A percentile compares a stretch with the other conserved stretches of the same genome.
Conservation (phyloP, 108 stramenopile genomes). For the Phaeodactylum tricornutum region DNA sequence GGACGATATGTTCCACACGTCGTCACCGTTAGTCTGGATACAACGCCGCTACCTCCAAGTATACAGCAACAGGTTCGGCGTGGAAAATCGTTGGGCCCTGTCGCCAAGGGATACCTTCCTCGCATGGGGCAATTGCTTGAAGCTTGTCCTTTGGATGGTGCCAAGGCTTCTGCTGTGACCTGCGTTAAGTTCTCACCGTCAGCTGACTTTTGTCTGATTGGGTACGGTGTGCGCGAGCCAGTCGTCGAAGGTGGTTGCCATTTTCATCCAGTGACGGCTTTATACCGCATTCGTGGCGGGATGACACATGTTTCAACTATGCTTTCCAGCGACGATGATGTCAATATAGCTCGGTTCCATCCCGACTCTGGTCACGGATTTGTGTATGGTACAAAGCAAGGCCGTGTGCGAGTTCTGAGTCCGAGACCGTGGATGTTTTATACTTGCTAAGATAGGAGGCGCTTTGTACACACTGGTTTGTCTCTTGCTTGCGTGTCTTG, state of each 20-base stretch:
- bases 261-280: constrained; percentile 67
- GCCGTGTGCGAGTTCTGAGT: constrained; percentile 68
- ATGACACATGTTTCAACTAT: constrained; percentile 41
- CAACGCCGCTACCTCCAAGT: constrained; percentile 24
- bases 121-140: constrained; percentile 63
- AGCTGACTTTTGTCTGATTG: constrained; percentile 85
- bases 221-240: constrained; percentile 81
- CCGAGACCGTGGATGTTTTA: constrained; percentile 82
- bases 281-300: constrained; percentile 61
- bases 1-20: constrained; percentile 84
- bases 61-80: neutral
- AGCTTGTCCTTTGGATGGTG: constrained; percentile 67
- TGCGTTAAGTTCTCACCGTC: constrained; percentile 91
- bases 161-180: constrained; percentile 79
- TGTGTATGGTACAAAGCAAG: constrained; percentile 95
- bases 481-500: no score
- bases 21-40: constrained; percentile 65
- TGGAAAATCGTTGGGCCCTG: constrained; percentile 7
- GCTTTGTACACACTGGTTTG: no score
- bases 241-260: constrained; percentile 24
- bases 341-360: constrained; percentile 96
- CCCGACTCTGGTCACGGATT: constrained; percentile 92
- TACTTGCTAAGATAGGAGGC: constrained; percentile 31
- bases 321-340: constrained; percentile 81
- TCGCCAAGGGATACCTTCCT: constrained; percentile 41